Percentiles rank a stretch among this genome's conserved stretches.
Conservation (phyloP, 2,329 filamentous ascomycete species). For the Apiospora hydei region DNA sequence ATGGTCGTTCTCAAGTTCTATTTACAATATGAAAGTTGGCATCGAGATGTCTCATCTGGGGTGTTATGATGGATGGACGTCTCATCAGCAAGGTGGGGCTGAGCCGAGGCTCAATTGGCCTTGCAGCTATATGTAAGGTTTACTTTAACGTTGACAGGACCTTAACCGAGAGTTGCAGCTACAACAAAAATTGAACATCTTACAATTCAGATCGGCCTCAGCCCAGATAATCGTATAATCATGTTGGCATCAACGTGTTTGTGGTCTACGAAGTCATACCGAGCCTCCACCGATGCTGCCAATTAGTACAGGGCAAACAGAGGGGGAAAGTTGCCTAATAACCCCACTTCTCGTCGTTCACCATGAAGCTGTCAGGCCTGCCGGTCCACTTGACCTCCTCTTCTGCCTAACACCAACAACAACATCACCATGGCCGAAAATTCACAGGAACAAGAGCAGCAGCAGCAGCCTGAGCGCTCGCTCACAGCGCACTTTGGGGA, state of each 20-base stretch:
- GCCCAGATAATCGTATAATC: neutral
- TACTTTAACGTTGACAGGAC: neutral
- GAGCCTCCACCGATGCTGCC: neutral
- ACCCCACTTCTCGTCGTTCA: constrained; percentile 17
- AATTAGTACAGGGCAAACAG: neutral
- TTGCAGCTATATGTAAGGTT: neutral
- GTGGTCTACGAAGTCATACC: neutral
- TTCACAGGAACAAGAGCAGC: neutral
- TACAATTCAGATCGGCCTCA: neutral
- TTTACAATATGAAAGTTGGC: neutral
- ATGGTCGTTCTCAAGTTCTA: neutral
- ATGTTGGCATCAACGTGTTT: neutral
- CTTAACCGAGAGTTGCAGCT: neutral
- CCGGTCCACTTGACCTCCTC: constrained; percentile 14
- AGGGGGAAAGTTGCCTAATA: neutral
- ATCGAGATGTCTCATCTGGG: neutral
- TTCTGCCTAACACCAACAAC: neutral
- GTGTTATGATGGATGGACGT: neutral
- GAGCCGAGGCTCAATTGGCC: constrained; percentile 18
- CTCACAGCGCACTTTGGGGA: constrained; percentile 45
- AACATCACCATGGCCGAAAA: neutral
- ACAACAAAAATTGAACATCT: neutral
- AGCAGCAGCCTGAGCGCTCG: constrained; percentile 25
- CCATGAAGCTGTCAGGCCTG: constrained; percentile 10
- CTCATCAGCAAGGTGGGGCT: constrained; percentile 12